A percentile compares a stretch with the other conserved stretches of the same genome.
Conservation (phyloP, 306 rosid genomes). For the Quillaja saponaria region DNA sequence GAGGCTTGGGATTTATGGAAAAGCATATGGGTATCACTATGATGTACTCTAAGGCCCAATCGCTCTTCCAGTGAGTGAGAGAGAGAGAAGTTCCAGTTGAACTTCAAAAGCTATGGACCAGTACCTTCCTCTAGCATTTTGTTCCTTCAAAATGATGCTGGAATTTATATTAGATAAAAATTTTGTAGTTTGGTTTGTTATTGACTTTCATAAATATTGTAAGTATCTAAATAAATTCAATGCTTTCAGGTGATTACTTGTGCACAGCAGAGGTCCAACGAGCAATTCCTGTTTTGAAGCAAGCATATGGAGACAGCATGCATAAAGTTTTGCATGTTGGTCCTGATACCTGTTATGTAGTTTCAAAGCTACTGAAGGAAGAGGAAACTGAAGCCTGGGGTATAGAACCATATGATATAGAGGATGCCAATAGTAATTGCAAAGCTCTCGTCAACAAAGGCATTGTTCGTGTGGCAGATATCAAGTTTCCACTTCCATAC, state of each 20-base stretch:
- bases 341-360: constrained; percentile 61
- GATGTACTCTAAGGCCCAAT: no score
- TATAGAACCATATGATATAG: constrained; percentile 69
- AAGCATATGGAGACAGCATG: constrained; percentile 65
- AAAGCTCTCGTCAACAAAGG: constrained; percentile 58
- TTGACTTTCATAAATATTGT: constrained; percentile 6
- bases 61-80: no score
- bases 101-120: neutral
- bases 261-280: constrained; percentile 63
- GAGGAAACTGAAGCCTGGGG: constrained; percentile 86
- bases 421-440: constrained; percentile 64
- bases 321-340: constrained; percentile 72
- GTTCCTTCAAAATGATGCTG: constrained; percentile 10
- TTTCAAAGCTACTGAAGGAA: constrained; percentile 54
- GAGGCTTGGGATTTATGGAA: no score
- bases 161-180: neutral
- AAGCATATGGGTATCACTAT: no score
- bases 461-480: constrained; percentile 64
- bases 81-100: constrained; percentile 1
- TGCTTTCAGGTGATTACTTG: constrained; percentile 62
- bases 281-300: constrained; percentile 55
- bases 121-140: neutral
- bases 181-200: constrained; percentile 13
- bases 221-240: constrained; percentile 17
- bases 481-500: constrained; percentile 74